Evolutionary conservation across 106 monocot genomes (phyloP).

Genomic region (Acanthochlamys bracteata): DNA sequence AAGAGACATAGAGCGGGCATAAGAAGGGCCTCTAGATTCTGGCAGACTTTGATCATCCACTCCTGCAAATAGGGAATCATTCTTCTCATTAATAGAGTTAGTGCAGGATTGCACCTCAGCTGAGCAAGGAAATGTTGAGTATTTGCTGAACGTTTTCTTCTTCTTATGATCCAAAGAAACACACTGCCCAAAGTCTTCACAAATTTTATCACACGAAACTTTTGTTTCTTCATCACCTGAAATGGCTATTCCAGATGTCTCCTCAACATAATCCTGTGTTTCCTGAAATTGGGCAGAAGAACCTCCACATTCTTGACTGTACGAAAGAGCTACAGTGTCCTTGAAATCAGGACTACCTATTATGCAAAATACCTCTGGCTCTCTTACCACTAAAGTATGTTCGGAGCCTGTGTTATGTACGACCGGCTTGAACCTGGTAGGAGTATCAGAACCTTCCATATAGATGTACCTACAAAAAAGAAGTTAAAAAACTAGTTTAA

Average conservation of each 20-base stretch:
- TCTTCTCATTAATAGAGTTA: neutral
- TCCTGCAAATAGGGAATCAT: neutral
- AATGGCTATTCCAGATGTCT: neutral
- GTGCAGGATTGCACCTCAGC: neutral
- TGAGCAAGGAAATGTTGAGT: neutral
- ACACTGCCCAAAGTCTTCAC: neutral
- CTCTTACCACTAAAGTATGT: neutral
- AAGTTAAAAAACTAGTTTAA: neutral
- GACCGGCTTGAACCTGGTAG: neutral
- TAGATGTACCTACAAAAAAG: neutral
- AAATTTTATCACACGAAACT: neutral
- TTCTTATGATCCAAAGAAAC: neutral
- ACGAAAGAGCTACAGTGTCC: neutral
- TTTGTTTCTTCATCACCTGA: neutral
- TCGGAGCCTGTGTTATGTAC: neutral
- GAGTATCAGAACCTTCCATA: neutral
- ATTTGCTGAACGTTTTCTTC: neutral
- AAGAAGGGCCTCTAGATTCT: neutral
- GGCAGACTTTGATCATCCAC: neutral
- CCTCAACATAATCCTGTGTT: neutral
- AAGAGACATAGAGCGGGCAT: conserved; percentile 2
- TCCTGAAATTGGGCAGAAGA: neutral
- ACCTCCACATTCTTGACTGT: neutral
- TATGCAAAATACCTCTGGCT: neutral
- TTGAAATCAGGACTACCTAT: neutral